Conservation (phyloP, 345 rosid genomes). For the Syzygium oleosum region DNA sequence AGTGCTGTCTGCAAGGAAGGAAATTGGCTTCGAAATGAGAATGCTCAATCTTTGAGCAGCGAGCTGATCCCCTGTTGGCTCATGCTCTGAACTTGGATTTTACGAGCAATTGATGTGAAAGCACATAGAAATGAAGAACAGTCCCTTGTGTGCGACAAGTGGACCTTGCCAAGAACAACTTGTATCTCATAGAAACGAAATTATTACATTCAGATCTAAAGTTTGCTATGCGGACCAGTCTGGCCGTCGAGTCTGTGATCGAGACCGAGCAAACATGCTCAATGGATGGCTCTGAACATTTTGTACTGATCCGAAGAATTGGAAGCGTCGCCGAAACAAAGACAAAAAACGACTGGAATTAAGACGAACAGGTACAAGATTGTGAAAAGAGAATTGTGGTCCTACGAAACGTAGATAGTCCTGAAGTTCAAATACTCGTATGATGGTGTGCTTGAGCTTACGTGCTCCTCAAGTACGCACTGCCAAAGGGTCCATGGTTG, state of each 20-base stretch:
- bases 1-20: not conserved
- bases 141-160: not conserved
- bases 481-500: conserved; percentile 37
- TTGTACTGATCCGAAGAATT: not conserved
- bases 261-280: not conserved
- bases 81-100: not conserved
- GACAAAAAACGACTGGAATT: not conserved
- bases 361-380: not conserved
- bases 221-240: not conserved
- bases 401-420: not conserved
- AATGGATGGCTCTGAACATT: not conserved
- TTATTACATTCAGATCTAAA: not conserved
- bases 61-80: not conserved
- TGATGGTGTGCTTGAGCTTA: not conserved
- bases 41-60: not conserved
- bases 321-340: not conserved
- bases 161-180: not conserved
- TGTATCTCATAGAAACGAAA: not conserved
- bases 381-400: not conserved
- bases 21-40: not conserved
- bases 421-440: not conserved
- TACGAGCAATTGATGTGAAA: not conserved
- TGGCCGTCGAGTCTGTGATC: not conserved
- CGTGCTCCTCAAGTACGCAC: not conserved
- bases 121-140: not conserved